These are phyloP conservation scores for Leccinum truebloodii DNA, from an alignment of 768 basidiomycete genomes.

Conservation along the genomic window DNA sequence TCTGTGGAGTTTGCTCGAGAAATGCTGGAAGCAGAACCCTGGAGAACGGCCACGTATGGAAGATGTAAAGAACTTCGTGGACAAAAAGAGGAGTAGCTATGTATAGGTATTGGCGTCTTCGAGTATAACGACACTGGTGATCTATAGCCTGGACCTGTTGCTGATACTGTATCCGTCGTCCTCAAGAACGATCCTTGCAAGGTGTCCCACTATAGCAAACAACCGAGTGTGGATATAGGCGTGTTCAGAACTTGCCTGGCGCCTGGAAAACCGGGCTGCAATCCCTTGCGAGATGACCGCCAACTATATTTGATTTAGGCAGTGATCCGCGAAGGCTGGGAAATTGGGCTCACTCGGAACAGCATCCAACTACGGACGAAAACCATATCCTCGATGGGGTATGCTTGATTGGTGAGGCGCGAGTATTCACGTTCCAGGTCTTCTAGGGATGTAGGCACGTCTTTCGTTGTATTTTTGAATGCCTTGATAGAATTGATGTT, in stretches of 20 bases:
- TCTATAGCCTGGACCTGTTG: constrained; percentile 30
- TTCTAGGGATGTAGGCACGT: constrained; percentile 65
- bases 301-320: constrained; percentile 41
- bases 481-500: constrained; percentile 42
- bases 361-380: constrained; percentile 88
- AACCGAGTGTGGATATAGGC: constrained; percentile 48
- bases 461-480: constrained; percentile 60
- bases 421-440: constrained; percentile 85
- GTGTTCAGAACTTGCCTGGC: constrained; percentile 86
- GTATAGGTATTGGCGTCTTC: not conserved
- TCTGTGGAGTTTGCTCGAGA: constrained; percentile 20
- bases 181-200: constrained; percentile 62
- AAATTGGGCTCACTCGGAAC: constrained; percentile 56
- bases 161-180: constrained; percentile 44
- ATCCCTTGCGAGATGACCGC: constrained; percentile 89
- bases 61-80: constrained; percentile 17
- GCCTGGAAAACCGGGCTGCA: constrained; percentile 79
- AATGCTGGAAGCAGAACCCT: constrained; percentile 21
- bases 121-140: not conserved
- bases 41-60: constrained; percentile 16
- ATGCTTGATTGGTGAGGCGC: constrained; percentile 58
- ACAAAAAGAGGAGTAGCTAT: constrained; percentile 22
- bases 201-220: constrained; percentile 63
- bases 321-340: not conserved
- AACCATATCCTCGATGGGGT: constrained; percentile 76